These are phyloP conservation scores for Iris pallida DNA, from an alignment of 116 monocot species.

Conservation along the genomic window DNA sequence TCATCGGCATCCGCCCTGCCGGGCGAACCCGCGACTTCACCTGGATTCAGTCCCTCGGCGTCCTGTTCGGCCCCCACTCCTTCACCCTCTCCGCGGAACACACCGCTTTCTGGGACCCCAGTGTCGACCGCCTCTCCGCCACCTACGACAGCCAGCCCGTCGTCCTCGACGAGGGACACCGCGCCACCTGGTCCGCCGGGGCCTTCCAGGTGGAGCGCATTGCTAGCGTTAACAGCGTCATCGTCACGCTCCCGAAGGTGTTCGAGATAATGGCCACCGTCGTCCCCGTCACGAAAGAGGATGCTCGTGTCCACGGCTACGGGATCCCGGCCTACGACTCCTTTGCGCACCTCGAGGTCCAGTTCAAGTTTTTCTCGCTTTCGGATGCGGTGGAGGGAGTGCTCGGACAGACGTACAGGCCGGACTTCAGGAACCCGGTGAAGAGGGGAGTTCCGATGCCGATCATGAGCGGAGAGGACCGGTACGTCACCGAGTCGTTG, in stretches of 20 bases:
- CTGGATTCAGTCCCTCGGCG: slow-evolving; percentile 4
- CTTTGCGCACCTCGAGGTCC: slow-evolving; percentile 22
- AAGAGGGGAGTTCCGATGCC: slow-evolving; percentile 26
- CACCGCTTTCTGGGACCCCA: neutral
- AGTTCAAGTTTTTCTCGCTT: slow-evolving; percentile 27
- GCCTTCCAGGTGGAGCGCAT: slow-evolving; percentile 12
- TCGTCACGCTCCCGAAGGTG: neutral
- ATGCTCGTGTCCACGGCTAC: slow-evolving; percentile 13
- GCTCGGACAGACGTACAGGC: slow-evolving; percentile 23
- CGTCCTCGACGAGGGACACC: slow-evolving; percentile 8
- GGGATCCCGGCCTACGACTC: slow-evolving; percentile 16
- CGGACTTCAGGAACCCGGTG: slow-evolving; percentile 18
- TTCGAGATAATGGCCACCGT: slow-evolving; percentile 13
- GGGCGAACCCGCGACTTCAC: slow-evolving; percentile 8
- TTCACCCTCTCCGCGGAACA: neutral
- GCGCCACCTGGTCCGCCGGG: slow-evolving; percentile 15
- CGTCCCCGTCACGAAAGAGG: slow-evolving; percentile 23
- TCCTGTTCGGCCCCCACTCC: neutral
- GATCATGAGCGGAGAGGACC: slow-evolving; percentile 17
- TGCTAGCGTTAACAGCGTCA: slow-evolving; percentile 17
- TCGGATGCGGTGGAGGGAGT: slow-evolving; percentile 22
- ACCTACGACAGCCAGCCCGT: neutral
- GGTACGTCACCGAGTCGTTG: neutral
- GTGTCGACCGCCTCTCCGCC: neutral
- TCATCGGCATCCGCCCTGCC: slow-evolving; percentile 2